Evolutionary conservation across 2,329 filamentous ascomycete genomes (phyloP), one percentile per base, ranked within the genome.

Genomic region (Talaromyces marneffei): DNA sequence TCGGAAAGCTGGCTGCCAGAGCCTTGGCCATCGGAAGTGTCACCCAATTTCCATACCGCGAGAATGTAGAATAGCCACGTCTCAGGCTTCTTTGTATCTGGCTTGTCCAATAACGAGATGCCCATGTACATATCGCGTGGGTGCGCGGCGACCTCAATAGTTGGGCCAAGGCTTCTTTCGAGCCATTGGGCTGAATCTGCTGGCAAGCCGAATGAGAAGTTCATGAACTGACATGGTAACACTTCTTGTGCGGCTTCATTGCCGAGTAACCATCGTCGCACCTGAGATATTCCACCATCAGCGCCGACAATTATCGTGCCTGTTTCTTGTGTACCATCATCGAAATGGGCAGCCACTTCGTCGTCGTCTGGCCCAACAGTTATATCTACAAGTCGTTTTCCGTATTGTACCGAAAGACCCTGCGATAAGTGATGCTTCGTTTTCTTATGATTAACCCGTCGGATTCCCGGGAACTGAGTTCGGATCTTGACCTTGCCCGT

Each of bases 11-110:
- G 39, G 6, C 18, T 56, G 5, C 8, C 31, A 20, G 59, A 18
- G 33, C 46, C 3, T n/a, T 7, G 16, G 14, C 25, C 10, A 18
- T 56, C 42, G 1, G 10, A 39, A 2, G 10, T 48, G 16, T 29
- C 31, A 10, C 33, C 27, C 4, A 39, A 20, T 37, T 27, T 20
- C 59, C 59, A 61, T 25, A 40, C 31, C 6, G 59, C 37, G 56
- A 61, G 59, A 40, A 56, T 44, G 27, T 56, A 61, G 31, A 61
- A 61, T 27, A 61, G 1, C 58, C 59, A 61, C 25, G 52, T 56
- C 18, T 56, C 50, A 14, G 59, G 59, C 20, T 48, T 50, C 20
- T 31, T 20, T 7, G 33, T 12, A n/a, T 56, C 59, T 2, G 59
- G 59, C 35, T 56, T 61, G n/a, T 61, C 59, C 31, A 61, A 23